Base-by-base conservation (phyloP, 495 filamentous ascomycete genomes). In the Xylaria grammica region DNA sequence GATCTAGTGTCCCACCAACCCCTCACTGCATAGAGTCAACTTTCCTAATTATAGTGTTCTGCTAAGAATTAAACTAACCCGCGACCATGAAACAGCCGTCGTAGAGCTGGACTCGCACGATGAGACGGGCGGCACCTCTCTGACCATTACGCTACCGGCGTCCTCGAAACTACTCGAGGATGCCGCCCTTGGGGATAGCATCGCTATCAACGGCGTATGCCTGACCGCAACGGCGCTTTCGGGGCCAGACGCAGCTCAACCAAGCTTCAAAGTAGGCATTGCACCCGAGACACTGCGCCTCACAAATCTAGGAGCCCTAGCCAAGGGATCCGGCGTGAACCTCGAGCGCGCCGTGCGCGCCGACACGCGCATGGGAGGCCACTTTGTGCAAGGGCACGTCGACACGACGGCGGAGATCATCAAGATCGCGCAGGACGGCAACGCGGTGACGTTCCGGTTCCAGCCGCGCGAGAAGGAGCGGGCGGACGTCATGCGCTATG, bases 251-350 rank as follows among this genome's bases (percentile, higher is more conserved):
- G 66, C 44, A 20, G 44, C 59, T 1, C 53, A 55, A 50, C 57
- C 52, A 42, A 80, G 79, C 62, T 99, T 99, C 89, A 96, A 90
- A 65, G 93, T 98, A 67, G 94, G 95, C 75, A 88, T 97, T 67
- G 92, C 95, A 2, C 95, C 96, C 68, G 95, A 99, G 78, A 98
- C 96, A 9, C 90, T 99, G 27, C 94, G 95, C 19, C 89, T 95
- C 44, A 99, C 96, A 36, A 97, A 97, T 78, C 90, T 99, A 13
- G 93, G 93, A 55, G 82, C 81, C 22, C 80, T 97, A 17, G 72
- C 81, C 5, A 67, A 79, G 40, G 67, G 50, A 17, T 77, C 78
- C 26, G 76, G 74, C 30, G 94, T 98, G 55, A 98, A 99, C 77
- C 90, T 99, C 30, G 95, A 99, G 79, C 87, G 95, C 10, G 94